phyloP scores from a whole-genome alignment of 2,329 filamentous ascomycete genomes.

The Talaromyces verruculosus region DNA sequence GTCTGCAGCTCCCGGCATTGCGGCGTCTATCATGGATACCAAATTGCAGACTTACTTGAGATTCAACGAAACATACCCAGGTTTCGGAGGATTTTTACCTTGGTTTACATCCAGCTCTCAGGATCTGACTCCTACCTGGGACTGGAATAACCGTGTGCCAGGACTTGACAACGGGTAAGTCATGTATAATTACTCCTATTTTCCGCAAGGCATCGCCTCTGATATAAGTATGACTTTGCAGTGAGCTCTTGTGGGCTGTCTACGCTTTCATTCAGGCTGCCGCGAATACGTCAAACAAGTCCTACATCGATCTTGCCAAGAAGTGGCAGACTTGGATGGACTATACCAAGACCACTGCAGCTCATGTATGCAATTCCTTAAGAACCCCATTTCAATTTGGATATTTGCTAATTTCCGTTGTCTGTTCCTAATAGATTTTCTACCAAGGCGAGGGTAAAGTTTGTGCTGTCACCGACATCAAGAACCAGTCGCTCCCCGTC shows the following conservation, averaged over 20 bases:
- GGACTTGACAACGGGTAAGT: slow-evolving; percentile 44
- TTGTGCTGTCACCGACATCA: slow-evolving; percentile 42
- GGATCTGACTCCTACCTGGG: slow-evolving; percentile 37
- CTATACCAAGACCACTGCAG: slow-evolving; percentile 40
- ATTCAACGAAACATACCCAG: slow-evolving; percentile 46
- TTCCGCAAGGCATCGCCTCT: background rate
- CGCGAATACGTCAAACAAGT: slow-evolving; percentile 29
- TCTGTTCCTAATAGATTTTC: slow-evolving; percentile 32
- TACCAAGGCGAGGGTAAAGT: slow-evolving; percentile 42
- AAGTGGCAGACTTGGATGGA: slow-evolving; percentile 45
- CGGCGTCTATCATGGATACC: slow-evolving; percentile 39
- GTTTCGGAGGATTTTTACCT: slow-evolving; percentile 45
- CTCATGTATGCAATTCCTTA: slow-evolving; percentile 26
- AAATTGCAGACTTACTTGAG: slow-evolving; percentile 43
- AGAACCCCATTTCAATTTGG: background rate
- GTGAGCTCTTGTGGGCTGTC: slow-evolving; percentile 47
- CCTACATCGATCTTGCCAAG: slow-evolving; percentile 33
- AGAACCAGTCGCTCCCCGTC: slow-evolving; percentile 36
- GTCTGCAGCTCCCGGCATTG: slow-evolving; percentile 34
- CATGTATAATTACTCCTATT: background rate
- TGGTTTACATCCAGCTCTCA: slow-evolving; percentile 38
- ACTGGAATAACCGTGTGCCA: slow-evolving; percentile 44
- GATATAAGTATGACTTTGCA: slow-evolving; percentile 18
- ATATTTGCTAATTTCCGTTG: background rate
- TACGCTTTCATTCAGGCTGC: slow-evolving; percentile 44